phyloP scores from a whole-genome alignment of 208 protist genomes.

The Herpetomonas samuelpessoai region DNA sequence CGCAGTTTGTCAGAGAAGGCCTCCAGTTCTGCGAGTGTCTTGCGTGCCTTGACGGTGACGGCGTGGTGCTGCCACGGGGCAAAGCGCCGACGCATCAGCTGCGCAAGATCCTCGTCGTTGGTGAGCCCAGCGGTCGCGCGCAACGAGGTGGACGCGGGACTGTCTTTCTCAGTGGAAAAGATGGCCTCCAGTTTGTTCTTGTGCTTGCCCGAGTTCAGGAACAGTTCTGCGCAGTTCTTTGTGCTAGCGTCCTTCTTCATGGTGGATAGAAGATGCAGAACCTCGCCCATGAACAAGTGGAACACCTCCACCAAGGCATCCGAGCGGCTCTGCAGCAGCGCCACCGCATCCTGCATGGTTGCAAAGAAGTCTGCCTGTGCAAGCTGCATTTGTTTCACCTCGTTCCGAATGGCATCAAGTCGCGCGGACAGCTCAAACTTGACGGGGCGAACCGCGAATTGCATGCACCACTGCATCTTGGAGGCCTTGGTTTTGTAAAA shows the following conservation, averaged over 20 bases:
- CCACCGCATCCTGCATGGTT: not conserved
- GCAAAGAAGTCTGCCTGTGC: not conserved
- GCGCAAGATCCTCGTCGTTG: not conserved
- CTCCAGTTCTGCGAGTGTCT: not conserved
- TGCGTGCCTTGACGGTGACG: not conserved
- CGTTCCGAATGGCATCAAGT: not conserved
- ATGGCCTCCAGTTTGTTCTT: not conserved
- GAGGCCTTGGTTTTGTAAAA: constrained; percentile 5
- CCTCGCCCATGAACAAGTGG: constrained; percentile 13
- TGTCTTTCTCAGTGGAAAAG: not conserved
- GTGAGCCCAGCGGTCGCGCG: not conserved
- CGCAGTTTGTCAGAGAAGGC: not conserved
- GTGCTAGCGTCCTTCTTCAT: constrained; percentile 6
- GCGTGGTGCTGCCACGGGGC: not conserved
- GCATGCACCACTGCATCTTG: constrained; percentile 3
- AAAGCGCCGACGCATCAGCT: not conserved
- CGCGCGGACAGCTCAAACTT: not conserved
- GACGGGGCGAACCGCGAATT: not conserved
- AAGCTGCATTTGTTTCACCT: not conserved
- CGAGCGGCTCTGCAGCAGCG: constrained; percentile 1
- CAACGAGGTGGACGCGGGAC: no score
- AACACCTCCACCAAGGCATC: constrained; percentile 24
- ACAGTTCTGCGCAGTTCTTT: not conserved
- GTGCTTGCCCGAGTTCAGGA: not conserved
- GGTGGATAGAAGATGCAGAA: constrained; percentile 1